Conservation (phyloP, 257 asterid genomes). For the Solanum megistacrolobum region DNA sequence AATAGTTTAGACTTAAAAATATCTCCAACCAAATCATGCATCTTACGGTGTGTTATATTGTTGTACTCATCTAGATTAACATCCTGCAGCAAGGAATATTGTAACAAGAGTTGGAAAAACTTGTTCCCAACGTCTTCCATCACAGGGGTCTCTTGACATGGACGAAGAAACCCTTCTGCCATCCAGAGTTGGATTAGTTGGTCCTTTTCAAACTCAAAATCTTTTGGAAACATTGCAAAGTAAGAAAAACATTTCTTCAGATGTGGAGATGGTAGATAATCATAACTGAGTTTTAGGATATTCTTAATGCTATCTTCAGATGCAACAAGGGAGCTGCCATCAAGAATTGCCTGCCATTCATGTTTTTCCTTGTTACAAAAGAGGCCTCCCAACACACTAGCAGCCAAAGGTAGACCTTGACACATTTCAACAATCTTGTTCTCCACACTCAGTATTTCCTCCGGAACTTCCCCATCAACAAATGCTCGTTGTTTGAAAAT, state of each 20-base stretch:
- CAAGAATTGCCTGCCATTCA: slow-evolving; percentile 9
- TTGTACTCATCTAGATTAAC: no score
- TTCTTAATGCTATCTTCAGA: background rate
- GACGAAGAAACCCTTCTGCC: no score
- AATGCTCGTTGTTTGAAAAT: background rate
- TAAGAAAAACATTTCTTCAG: slow-evolving; percentile 12
- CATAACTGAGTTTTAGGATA: slow-evolving; percentile 13
- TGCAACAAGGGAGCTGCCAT: background rate
- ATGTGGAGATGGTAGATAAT: slow-evolving; percentile 5
- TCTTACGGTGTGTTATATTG: no score
- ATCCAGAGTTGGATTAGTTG: slow-evolving; percentile 1
- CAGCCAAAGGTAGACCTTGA: slow-evolving; percentile 13
- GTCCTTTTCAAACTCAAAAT: slow-evolving; percentile 5
- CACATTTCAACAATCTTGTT: slow-evolving; percentile 1
- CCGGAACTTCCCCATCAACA: background rate
- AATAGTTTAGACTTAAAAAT: no score
- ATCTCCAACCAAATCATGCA: no score
- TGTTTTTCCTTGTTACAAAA: background rate
- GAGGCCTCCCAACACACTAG: background rate
- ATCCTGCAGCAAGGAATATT: no score
- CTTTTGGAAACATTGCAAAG: slow-evolving; percentile 16
- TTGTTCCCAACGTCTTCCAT: no score
- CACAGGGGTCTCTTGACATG: no score
- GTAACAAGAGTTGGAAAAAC: no score
- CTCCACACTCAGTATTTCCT: background rate